Percentiles rank a stretch among this genome's conserved stretches.
Conservation (phyloP, 331 rosid genomes). For the Telfairia occidentalis region DNA sequence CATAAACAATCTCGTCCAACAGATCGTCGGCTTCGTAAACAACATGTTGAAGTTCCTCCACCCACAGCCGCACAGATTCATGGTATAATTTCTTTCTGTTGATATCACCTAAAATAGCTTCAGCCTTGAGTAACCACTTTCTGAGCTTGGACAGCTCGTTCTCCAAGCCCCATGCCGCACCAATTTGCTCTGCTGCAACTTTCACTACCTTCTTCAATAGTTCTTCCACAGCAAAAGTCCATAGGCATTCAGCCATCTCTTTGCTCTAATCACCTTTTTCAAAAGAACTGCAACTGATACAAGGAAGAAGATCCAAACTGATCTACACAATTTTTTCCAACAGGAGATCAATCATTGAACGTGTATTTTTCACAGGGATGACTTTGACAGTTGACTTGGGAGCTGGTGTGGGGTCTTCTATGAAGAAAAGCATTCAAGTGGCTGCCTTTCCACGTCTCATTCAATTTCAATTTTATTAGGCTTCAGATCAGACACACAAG, state of each 20-base stretch:
- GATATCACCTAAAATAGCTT: background rate
- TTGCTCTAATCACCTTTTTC: background rate
- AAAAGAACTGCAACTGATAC: background rate
- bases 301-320: background rate
- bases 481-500: too few relatives aligned
- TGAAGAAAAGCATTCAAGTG: too few relatives aligned
- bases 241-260: background rate
- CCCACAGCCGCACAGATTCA: background rate
- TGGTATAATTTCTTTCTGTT: background rate
- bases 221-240: background rate
- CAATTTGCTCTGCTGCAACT: background rate
- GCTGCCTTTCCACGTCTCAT: too few relatives aligned
- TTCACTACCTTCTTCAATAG: background rate
- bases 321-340: background rate
- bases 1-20: background rate
- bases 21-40: background rate
- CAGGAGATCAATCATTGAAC: too few relatives aligned
- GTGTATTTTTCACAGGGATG: too few relatives aligned
- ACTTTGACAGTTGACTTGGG: too few relatives aligned
- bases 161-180: background rate
- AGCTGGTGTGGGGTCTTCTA: too few relatives aligned
- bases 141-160: background rate
- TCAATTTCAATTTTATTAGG: too few relatives aligned
- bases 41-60: background rate
- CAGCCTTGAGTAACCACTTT: background rate